Base-by-base conservation (phyloP, 345 rosid species). In the Brassica carinata region DNA sequence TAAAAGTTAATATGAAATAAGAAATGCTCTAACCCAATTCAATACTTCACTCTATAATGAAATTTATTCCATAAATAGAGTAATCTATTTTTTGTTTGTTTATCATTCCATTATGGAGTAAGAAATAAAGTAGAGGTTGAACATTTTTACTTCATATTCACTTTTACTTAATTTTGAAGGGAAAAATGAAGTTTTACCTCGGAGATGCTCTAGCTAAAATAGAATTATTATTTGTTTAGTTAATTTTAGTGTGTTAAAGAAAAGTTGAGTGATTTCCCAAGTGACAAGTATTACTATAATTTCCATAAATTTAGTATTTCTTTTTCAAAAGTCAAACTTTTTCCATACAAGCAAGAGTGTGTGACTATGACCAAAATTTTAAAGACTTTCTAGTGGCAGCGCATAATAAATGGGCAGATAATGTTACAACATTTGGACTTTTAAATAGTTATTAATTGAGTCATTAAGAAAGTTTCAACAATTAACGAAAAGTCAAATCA, bases 321-420 rank as follows among this genome's bases (percentile, higher is more conserved):
- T 53, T 0, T 14, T 64, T 64, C 11, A 64, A 67, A 63, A 71
- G 71, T 78, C 64, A 23, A 33, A 51, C 71, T 23, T 17, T 23
- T 71, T 64, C 14, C 14, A 27, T 8, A 51, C 71, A 71, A 77
- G 75, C 34, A 45, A 51, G 71, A 71, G 40, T 71, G 64, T 74
- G 55, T 66, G 76, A 77, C 59, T 53, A 78, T 36, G 81, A 71
- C 67, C 59, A 65, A 64, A 71, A 33, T n/a, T 14, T 43, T 18
- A 53, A 43, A 78, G 43, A 51, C 76, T 33, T 45, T 63, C 8
- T 45, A 62, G 26, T 30, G 36, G 75, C 59, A 31, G 19, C 26
- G 23, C 68, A 61, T 64, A 17, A 33, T 29, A 64, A 18, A 34
- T 14, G 8, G 68, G 18, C 15, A 77, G 57, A 71, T n/a, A 48